phyloP scores from a whole-genome alignment of 768 basidiomycete species.

The Suillus americanus region DNA sequence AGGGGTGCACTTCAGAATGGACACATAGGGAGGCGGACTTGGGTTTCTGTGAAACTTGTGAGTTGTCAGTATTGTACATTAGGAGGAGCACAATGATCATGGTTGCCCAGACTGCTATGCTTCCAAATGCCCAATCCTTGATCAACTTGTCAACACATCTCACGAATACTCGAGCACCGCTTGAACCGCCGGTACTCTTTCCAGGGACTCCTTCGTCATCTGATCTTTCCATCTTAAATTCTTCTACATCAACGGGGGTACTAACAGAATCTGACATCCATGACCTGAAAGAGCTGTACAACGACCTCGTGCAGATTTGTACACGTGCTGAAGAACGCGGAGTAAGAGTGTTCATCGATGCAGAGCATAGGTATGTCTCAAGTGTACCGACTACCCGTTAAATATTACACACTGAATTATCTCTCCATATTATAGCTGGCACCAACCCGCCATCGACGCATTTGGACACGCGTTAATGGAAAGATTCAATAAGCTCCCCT shows the following conservation, averaged over 20 bases:
- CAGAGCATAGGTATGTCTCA: conserved; percentile 66
- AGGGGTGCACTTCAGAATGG: conserved; percentile 19
- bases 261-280: conserved; percentile 58
- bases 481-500: conserved; percentile 60
- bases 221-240: conserved; percentile 56
- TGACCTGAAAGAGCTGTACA: conserved; percentile 59
- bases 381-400: neutral
- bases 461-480: conserved; percentile 72
- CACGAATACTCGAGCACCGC: conserved; percentile 39
- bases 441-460: conserved; percentile 80
- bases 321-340: conserved; percentile 56
- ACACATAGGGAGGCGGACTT: conserved; percentile 54
- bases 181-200: conserved; percentile 46
- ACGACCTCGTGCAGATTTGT: conserved; percentile 66
- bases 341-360: conserved; percentile 78
- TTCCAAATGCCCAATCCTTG: conserved; percentile 62
- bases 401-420: neutral
- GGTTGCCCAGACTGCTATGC: conserved; percentile 57
- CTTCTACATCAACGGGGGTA: conserved; percentile 14
- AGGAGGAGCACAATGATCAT: neutral
- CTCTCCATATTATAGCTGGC: conserved; percentile 43
- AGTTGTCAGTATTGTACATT: conserved; percentile 20
- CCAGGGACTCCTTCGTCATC: conserved; percentile 64
- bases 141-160: conserved; percentile 63
- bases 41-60: conserved; percentile 86